Evolutionary conservation across 345 rosid genomes (phyloP).

Genomic region (Euclidium syriacum): DNA sequence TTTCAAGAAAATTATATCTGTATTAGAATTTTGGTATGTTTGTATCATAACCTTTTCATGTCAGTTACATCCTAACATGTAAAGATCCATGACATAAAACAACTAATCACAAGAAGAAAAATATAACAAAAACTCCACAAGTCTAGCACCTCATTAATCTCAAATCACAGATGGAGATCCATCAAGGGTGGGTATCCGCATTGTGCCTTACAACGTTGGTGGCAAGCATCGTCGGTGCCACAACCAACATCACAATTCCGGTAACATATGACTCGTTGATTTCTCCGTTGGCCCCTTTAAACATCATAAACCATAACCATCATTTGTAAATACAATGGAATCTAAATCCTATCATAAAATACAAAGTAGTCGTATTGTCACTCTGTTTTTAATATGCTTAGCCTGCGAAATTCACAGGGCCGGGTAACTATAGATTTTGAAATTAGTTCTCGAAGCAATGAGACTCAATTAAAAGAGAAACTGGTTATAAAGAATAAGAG

Average conservation of each 20-base stretch:
- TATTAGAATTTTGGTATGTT: too few species aligned
- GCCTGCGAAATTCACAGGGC: too few species aligned
- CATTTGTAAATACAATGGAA: neutral
- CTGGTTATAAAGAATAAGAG: neutral
- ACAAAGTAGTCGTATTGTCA: too few species aligned
- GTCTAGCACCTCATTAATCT: neutral
- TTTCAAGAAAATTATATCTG: neutral
- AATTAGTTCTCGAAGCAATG: too few species aligned
- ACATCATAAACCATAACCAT: neutral
- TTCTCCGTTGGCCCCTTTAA: neutral
- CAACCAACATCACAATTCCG: neutral
- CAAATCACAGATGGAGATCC: too few species aligned
- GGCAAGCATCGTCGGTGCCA: neutral
- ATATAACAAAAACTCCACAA: too few species aligned
- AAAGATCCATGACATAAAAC: neutral
- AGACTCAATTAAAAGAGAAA: neutral
- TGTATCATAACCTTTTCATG: neutral
- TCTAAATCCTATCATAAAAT: too few species aligned
- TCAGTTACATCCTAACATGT: too few species aligned
- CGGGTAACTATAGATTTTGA: too few species aligned
- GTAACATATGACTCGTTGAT: neutral
- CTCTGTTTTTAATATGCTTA: too few species aligned
- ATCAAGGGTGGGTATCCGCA: constrained; percentile 2
- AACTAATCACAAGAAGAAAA: neutral
- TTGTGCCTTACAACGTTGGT: neutral